Evolutionary conservation across 495 filamentous ascomycete species (phyloP).

Genomic region (Penicillium silybi): DNA sequence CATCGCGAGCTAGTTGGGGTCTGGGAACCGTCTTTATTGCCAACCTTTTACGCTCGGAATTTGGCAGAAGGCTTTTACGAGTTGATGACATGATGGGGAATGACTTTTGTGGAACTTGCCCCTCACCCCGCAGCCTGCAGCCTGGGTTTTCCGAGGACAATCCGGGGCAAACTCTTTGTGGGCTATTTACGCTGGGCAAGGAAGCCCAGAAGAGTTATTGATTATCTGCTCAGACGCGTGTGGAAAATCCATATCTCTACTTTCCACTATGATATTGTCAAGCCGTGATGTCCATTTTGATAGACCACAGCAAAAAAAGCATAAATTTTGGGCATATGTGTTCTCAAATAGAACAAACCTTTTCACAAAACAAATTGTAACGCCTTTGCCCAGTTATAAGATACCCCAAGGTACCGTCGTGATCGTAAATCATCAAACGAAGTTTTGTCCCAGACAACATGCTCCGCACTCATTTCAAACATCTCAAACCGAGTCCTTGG

Average conservation of each 20-base stretch:
- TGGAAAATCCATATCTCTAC: neutral
- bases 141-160: too few relatives aligned
- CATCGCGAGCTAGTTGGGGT: neutral
- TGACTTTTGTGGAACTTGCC: neutral
- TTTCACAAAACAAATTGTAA: neutral
- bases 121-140: neutral
- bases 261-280: neutral
- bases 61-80: conserved; percentile 4
- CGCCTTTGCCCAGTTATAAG: neutral
- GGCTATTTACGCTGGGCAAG: neutral
- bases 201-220: neutral
- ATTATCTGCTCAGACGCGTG: neutral
- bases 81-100: conserved; percentile 15
- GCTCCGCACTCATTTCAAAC: neutral
- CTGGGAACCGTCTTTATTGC: neutral
- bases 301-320: neutral
- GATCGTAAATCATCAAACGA: conserved; percentile 11
- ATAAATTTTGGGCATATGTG: neutral
- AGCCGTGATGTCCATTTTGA: neutral
- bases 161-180: neutral
- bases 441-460: conserved; percentile 5
- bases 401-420: neutral
- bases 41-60: neutral
- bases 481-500: neutral
- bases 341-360: neutral